Base-by-base conservation (phyloP, 176 grass and related monocot species). In the Cenchrus americanus region DNA sequence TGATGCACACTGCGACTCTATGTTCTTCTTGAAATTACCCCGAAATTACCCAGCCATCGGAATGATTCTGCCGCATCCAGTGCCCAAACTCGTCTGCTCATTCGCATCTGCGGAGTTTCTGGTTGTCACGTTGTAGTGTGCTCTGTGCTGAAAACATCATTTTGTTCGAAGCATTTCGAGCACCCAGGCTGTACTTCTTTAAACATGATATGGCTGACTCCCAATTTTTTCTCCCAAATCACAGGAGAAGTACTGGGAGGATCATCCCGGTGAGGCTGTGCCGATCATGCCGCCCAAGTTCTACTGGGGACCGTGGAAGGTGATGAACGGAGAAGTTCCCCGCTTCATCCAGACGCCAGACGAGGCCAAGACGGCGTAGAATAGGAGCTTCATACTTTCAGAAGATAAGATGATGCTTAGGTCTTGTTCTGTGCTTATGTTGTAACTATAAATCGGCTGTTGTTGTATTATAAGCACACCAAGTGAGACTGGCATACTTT, bases 191-290 rank as follows among this genome's bases (percentile, higher is more conserved):
- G 14, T 51, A 5, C 14, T 13, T 19, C 9, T 54, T 7, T 83
- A 10, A 27, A 8, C 4, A 4, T 37, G 34, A 37, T 37, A 37
- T 37, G 34, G 34, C 34, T 37, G 34, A 37, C 34, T 37, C 34
- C 34, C 34, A 4, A 37, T 37, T 37, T 60, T 1, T 75, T 61
- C 18, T n/a, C 2, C 27, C 27, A 51, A 27, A 30, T 73, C 7
- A 50, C 87, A 98, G 93, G 96, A 98, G 69, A 94, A 96, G 52
- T 96, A 90, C 85, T 99, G 93, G 93, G 96, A 99, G 78, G 96
- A 96, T 15, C 96, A 99, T 74, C 93, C 93, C 2, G 96, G 96
- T 49, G 93, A 90, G 85, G 80, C 83, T 5, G 93, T 98, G 85
- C 96, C 96, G 14, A 78, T 98, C 77, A 98, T 98, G 96, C 89